phyloP scores from a whole-genome alignment of 345 rosid genomes.

The Eutrema heterophyllum region DNA sequence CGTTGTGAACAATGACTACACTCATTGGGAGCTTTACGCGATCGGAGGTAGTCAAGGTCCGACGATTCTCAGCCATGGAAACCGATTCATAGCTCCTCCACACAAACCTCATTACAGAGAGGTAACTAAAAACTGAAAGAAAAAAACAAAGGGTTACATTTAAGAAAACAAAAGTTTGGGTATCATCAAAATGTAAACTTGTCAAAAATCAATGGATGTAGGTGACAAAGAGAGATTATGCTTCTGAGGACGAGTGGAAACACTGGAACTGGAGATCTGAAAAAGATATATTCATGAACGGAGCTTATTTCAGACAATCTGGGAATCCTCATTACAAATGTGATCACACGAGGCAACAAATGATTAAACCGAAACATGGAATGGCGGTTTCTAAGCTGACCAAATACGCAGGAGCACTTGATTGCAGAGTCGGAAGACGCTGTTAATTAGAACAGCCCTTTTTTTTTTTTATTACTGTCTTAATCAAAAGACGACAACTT shows the following conservation, averaged over 20 bases:
- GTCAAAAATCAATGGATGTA: neutral
- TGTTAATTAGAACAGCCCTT: slow-evolving; percentile 12
- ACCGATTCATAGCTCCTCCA: slow-evolving; percentile 66
- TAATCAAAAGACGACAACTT: neutral
- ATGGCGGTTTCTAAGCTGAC: slow-evolving; percentile 28
- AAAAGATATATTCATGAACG: slow-evolving; percentile 57
- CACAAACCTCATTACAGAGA: slow-evolving; percentile 33
- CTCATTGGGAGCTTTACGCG: slow-evolving; percentile 75
- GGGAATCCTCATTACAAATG: slow-evolving; percentile 30
- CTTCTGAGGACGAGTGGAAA: slow-evolving; percentile 45
- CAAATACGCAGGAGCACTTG: slow-evolving; percentile 39
- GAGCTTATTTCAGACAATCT: slow-evolving; percentile 51
- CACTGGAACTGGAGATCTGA: slow-evolving; percentile 71
- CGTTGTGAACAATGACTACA: slow-evolving; percentile 75
- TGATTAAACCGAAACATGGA: slow-evolving; percentile 40
- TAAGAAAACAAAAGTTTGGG: neutral
- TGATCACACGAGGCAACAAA: slow-evolving; percentile 9
- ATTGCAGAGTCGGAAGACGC: slow-evolving; percentile 27
- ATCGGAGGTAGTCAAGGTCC: slow-evolving; percentile 70
- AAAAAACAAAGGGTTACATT: neutral
- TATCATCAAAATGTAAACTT: neutral
- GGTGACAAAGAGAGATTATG: slow-evolving; percentile 60
- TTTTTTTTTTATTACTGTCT: neutral
- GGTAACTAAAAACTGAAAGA: slow-evolving; percentile 19
- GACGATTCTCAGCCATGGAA: slow-evolving; percentile 69